Evolutionary conservation across 768 basidiomycete genomes (phyloP).

Genomic region (Calocera cornea): DNA sequence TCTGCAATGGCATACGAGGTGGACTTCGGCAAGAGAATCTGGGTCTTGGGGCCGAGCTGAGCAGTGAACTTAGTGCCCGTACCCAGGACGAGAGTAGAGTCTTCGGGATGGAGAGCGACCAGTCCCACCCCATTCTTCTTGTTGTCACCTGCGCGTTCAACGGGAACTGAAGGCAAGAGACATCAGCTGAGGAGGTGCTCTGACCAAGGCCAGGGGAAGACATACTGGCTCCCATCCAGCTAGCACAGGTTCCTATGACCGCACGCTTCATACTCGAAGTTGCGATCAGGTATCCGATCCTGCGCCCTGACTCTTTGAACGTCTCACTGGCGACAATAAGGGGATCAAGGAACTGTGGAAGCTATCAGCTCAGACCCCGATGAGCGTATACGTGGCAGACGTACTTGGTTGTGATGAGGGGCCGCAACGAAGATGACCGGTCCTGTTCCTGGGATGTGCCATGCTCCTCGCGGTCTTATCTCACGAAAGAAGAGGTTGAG

Average conservation of each 20-base stretch:
- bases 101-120: slow-evolving; percentile 54
- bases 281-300: slow-evolving; percentile 77
- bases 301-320: slow-evolving; percentile 64
- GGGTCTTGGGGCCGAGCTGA: slow-evolving; percentile 63
- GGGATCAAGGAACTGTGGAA: slow-evolving; percentile 74
- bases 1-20: slow-evolving; percentile 66
- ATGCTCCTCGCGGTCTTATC: slow-evolving; percentile 83
- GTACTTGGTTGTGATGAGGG: slow-evolving; percentile 82
- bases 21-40: slow-evolving; percentile 74
- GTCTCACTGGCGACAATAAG: slow-evolving; percentile 74
- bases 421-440: slow-evolving; percentile 88
- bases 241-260: slow-evolving; percentile 66
- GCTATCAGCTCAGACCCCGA: neutral
- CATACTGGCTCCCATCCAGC: slow-evolving; percentile 78
- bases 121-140: slow-evolving; percentile 63
- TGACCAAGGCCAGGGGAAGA: slow-evolving; percentile 19
- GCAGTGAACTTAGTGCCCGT: slow-evolving; percentile 60
- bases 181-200: slow-evolving; percentile 10
- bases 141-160: slow-evolving; percentile 81
- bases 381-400: slow-evolving; percentile 16
- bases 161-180: slow-evolving; percentile 52
- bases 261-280: slow-evolving; percentile 74
- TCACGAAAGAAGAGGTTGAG: slow-evolving; percentile 95
- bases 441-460: slow-evolving; percentile 81
- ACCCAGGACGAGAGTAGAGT: slow-evolving; percentile 68